Conservation (phyloP, 2,329 filamentous ascomycete genomes). For the Scopulariopsis brevicaulis region DNA sequence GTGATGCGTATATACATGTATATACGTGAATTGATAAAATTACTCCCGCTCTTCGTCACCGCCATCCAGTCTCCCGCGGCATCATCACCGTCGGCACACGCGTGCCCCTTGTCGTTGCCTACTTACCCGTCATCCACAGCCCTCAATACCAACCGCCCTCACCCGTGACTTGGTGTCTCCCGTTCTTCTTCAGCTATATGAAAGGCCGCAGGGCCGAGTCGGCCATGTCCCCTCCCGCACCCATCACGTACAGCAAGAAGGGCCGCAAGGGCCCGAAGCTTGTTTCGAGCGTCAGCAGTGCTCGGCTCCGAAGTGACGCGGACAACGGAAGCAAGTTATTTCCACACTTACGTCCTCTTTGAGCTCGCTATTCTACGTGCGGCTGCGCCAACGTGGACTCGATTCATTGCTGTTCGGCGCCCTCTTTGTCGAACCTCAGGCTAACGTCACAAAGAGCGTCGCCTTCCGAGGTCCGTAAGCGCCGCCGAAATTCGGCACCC, state of each 20-base stretch:
- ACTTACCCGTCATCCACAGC: too few species aligned
- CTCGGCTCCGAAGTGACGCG: neutral
- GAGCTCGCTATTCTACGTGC: neutral
- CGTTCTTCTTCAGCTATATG: too few species aligned
- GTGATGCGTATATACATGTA: too few species aligned
- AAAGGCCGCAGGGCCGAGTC: neutral
- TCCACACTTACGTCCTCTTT: neutral
- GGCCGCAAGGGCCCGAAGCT: neutral
- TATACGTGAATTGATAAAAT: too few species aligned
- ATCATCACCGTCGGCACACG: too few species aligned
- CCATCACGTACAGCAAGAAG: neutral
- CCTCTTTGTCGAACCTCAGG: neutral
- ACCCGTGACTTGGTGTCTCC: too few species aligned
- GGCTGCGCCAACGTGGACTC: neutral
- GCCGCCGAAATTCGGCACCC: neutral
- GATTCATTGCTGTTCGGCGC: neutral
- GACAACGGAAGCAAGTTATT: neutral
- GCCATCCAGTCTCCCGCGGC: too few species aligned
- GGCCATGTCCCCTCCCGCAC: neutral
- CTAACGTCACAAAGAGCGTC: neutral
- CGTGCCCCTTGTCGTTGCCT: too few species aligned
- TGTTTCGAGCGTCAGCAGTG: neutral
- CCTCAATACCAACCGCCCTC: too few species aligned
- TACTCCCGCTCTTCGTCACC: too few species aligned
- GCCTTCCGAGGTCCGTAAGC: neutral